These are phyloP conservation scores for Persicaria maculosa DNA, from an alignment of 148 eudicot genomes.

Conservation along the genomic window DNA sequence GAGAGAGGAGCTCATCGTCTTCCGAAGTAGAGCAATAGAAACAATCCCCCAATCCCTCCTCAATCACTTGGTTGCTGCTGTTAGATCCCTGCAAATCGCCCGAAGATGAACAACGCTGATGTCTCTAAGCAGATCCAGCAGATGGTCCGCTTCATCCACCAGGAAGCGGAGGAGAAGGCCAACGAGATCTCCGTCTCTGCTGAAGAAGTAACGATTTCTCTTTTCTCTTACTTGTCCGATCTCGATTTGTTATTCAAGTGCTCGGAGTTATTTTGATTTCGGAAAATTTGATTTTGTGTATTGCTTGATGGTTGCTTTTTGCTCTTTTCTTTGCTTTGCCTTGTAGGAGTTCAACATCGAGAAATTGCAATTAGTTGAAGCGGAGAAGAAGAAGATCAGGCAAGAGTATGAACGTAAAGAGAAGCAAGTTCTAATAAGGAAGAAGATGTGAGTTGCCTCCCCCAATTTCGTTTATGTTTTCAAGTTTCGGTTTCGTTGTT, in stretches of 20 bases:
- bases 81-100: slow-evolving; percentile 8
- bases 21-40: not conserved
- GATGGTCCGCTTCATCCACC: slow-evolving; percentile 87
- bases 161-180: slow-evolving; percentile 84
- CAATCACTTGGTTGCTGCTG: not conserved
- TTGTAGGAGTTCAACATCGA: slow-evolving; percentile 13
- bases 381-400: slow-evolving; percentile 17
- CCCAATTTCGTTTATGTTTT: not conserved
- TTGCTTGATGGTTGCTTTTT: not conserved
- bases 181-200: slow-evolving; percentile 86
- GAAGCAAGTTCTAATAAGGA: slow-evolving; percentile 10
- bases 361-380: slow-evolving; percentile 13
- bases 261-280: not conserved
- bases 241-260: slow-evolving; percentile 33
- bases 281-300: not conserved
- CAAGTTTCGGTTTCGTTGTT: not conserved
- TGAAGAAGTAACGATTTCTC: slow-evolving; percentile 12
- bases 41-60: not conserved
- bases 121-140: slow-evolving; percentile 87
- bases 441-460: slow-evolving; percentile 8
- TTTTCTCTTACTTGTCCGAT: not conserved
- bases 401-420: slow-evolving; percentile 14
- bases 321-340: not conserved
- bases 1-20: not conserved
- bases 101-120: slow-evolving; percentile 71